Evolutionary conservation across 352 stramenopile species (phyloP).

Genomic region (Peronospora destructor): DNA sequence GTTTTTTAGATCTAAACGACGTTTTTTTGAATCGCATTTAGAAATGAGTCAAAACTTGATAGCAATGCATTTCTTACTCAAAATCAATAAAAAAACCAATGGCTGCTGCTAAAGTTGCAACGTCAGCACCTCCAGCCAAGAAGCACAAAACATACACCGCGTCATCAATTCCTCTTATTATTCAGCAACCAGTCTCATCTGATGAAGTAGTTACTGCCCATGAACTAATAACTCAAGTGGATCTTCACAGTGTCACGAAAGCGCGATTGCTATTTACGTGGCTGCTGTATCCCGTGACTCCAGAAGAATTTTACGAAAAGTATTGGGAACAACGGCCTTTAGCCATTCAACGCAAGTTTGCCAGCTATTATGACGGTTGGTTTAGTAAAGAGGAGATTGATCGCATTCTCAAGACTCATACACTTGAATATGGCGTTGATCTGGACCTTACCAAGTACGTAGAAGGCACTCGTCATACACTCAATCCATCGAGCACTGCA

Average conservation of each 20-base stretch:
- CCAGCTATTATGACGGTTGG: slow-evolving; percentile 74
- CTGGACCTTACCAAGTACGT: slow-evolving; percentile 87
- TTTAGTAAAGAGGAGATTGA: slow-evolving; percentile 69
- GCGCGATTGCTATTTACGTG: slow-evolving; percentile 75
- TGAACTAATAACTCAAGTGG: slow-evolving; percentile 45
- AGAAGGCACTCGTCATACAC: slow-evolving; percentile 63
- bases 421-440: slow-evolving; percentile 72
- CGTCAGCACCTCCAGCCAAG: slow-evolving; percentile 30
- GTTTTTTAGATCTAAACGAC: neutral
- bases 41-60: too few species aligned
- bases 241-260: slow-evolving; percentile 65
- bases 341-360: slow-evolving; percentile 63
- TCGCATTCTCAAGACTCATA: slow-evolving; percentile 67
- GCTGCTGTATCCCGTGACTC: slow-evolving; percentile 76
- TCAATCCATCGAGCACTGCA: slow-evolving; percentile 51
- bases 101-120: slow-evolving; percentile 19
- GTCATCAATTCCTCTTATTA: slow-evolving; percentile 34
- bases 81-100: slow-evolving; percentile 18
- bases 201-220: slow-evolving; percentile 57
- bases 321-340: slow-evolving; percentile 93
- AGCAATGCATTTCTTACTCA: too few species aligned
- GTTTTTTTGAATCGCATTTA: neutral
- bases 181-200: slow-evolving; percentile 31
- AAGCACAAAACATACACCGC: slow-evolving; percentile 40
- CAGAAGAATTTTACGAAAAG: slow-evolving; percentile 87